Conservation (phyloP, 1,284 basidiomycete genomes). For the Cystobasidium pallidum region DNA sequence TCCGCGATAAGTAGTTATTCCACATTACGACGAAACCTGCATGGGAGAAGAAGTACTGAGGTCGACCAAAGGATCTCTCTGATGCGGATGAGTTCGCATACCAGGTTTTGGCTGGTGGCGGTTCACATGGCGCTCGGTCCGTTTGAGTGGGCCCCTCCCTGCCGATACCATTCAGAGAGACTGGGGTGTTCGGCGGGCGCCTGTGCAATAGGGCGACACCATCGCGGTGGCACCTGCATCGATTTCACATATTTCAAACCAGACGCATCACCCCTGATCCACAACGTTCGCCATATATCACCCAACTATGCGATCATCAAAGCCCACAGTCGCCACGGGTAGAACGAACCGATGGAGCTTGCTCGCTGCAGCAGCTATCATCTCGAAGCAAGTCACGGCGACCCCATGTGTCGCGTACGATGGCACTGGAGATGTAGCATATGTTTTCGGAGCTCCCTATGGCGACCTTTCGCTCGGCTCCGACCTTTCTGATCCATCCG, state of each 20-base stretch:
- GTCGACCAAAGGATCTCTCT: too few relatives aligned
- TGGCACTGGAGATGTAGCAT: constrained; percentile 13
- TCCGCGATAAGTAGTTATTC: too few relatives aligned
- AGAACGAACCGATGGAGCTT: background rate
- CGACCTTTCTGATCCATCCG: constrained; percentile 13
- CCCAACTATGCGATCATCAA: background rate
- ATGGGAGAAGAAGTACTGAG: too few relatives aligned
- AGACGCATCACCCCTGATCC: background rate
- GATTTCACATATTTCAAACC: background rate
- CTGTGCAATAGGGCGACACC: too few relatives aligned
- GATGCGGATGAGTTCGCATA: too few relatives aligned
- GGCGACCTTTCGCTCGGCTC: constrained; percentile 28
- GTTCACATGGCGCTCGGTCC: too few relatives aligned
- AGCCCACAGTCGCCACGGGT: constrained; percentile 8
- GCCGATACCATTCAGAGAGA: too few relatives aligned
- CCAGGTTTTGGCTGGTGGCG: too few relatives aligned
- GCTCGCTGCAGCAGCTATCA: background rate
- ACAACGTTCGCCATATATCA: background rate
- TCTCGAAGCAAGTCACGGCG: background rate
- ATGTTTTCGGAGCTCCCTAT: constrained; percentile 27
- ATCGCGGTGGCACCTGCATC: background rate
- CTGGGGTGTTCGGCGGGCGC: too few relatives aligned
- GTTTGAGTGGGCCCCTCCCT: too few relatives aligned
- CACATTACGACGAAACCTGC: too few relatives aligned
- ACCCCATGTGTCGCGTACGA: constrained; percentile 39